Conservation (phyloP, 2,329 filamentous ascomycete genomes). For the Beauveria pseudobassiana region DNA sequence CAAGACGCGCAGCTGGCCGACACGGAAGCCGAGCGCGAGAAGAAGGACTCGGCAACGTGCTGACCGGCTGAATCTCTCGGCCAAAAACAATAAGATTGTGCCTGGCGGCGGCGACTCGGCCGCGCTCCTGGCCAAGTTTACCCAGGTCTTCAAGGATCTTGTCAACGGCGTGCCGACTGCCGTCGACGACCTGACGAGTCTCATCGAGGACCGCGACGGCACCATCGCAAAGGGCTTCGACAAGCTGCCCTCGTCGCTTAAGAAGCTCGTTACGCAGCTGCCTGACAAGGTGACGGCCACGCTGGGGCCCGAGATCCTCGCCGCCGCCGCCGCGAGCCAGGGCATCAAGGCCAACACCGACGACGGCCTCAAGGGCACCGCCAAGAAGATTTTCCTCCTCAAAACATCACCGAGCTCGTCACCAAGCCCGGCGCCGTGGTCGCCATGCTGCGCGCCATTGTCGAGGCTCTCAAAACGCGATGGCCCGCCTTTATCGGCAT, state of each 20-base stretch:
- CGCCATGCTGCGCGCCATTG: constrained; percentile 79
- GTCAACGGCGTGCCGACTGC: constrained; percentile 90
- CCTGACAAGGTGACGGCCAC: constrained; percentile 72
- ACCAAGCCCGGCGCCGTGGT: constrained; percentile 83
- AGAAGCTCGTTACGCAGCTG: constrained; percentile 79
- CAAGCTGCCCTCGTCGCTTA: constrained; percentile 67
- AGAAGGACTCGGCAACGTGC: constrained; percentile 69
- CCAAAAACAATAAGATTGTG: constrained; percentile 79
- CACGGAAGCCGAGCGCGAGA: constrained; percentile 41
- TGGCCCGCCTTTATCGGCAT: constrained; percentile 90
- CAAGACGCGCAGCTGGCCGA: constrained; percentile 19
- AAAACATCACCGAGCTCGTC: constrained; percentile 69
- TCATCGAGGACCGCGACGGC: constrained; percentile 55
- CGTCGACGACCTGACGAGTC: constrained; percentile 70
- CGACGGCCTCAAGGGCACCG: constrained; percentile 52
- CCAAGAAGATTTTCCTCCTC: constrained; percentile 61
- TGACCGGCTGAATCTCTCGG: constrained; percentile 77
- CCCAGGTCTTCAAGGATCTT: constrained; percentile 83
- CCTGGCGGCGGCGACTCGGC: constrained; percentile 73
- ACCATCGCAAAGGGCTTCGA: constrained; percentile 53
- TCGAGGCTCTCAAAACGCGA: constrained; percentile 76
- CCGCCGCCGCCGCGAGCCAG: constrained; percentile 68
- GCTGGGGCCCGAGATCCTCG: constrained; percentile 74
- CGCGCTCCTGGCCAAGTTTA: constrained; percentile 76
- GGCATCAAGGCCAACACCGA: constrained; percentile 50